Percentiles rank a stretch among this genome's conserved stretches.
Conservation (phyloP, 2,329 filamentous ascomycete species). For the Botrytis byssoidea region DNA sequence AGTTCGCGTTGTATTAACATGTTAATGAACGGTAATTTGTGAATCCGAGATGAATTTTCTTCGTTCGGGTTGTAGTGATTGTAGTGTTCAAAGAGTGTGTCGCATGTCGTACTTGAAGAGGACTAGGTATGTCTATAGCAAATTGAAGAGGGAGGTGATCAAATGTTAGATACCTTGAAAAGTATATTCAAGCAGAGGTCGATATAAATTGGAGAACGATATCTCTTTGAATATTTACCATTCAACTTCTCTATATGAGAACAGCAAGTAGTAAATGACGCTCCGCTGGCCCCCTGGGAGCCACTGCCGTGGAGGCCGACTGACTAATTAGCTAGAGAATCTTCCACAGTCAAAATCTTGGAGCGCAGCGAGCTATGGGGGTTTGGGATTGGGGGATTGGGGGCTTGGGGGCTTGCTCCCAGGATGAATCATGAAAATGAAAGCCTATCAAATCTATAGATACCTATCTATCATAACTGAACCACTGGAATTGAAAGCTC, state of each 20-base stretch:
- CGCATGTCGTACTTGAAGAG: not conserved
- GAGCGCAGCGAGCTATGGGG: not conserved
- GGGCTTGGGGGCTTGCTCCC: not conserved
- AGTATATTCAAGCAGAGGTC: not conserved
- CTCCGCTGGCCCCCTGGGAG: not conserved
- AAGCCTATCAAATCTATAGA: not conserved
- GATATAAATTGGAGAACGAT: not conserved
- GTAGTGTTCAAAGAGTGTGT: not conserved
- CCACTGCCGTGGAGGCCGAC: not conserved
- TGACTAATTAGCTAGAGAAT: not conserved
- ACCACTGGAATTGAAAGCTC: not conserved
- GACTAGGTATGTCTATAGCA: not conserved
- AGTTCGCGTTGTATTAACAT: not conserved
- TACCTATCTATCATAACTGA: not conserved
- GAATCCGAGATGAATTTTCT: not conserved
- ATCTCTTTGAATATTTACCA: not conserved
- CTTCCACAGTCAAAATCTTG: not conserved
- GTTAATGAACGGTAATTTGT: not conserved
- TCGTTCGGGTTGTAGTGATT: not conserved
- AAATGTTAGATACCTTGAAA: not conserved
- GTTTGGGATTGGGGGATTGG: no score
- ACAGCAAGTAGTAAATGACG: not conserved
- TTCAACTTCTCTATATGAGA: not conserved
- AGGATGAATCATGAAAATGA: not conserved
- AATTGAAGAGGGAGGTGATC: not conserved